Evolutionary conservation across 768 basidiomycete species (phyloP).

Genomic region (Kwoniella europaea): DNA sequence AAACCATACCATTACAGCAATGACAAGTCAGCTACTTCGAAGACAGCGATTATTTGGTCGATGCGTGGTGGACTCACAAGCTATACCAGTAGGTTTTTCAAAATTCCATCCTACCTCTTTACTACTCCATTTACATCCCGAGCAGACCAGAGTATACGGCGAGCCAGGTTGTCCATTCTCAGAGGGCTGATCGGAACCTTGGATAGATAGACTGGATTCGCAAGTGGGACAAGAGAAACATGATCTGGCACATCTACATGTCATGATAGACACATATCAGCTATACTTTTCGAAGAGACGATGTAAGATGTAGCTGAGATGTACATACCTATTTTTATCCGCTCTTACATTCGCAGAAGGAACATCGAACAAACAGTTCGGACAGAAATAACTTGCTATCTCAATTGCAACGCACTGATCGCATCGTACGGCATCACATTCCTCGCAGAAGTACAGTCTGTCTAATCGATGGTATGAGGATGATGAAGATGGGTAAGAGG

Average conservation of each 20-base stretch:
- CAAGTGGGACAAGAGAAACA: conserved; percentile 97
- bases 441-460: conserved; percentile 93
- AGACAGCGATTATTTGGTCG: too few relatives aligned
- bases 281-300: not conserved
- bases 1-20: too few relatives aligned
- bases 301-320: not conserved
- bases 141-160: conserved; percentile 82
- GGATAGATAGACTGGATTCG: conserved; percentile 83
- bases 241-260: conserved; percentile 86
- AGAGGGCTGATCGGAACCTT: conserved; percentile 70
- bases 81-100: conserved; percentile 94
- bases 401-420: conserved; percentile 89
- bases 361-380: conserved; percentile 97
- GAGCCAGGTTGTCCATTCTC: conserved; percentile 33
- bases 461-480: conserved; percentile 82
- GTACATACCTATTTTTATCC: conserved; percentile 85
- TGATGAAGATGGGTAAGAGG: conserved; percentile 68
- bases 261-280: not conserved
- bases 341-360: conserved; percentile 97
- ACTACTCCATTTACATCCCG: conserved; percentile 94
- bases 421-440: conserved; percentile 94
- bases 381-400: conserved; percentile 96
- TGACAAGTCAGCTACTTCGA: too few relatives aligned
- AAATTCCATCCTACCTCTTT: conserved; percentile 88
- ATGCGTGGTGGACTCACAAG: conserved; percentile 65